phyloP scores from a whole-genome alignment of 2,329 filamentous ascomycete genomes.

The Fusarium phyllophilum region DNA sequence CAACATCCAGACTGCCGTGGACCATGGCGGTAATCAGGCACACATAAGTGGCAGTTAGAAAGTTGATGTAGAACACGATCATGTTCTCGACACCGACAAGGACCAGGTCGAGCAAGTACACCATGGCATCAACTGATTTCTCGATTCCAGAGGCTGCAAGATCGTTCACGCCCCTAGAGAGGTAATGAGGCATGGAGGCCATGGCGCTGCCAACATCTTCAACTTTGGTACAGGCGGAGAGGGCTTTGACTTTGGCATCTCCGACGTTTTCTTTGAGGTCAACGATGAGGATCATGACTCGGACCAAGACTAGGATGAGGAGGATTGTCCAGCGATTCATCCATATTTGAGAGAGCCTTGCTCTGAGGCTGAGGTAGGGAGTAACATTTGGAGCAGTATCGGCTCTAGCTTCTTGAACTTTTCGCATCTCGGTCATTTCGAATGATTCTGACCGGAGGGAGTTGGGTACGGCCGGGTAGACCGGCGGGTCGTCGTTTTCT shows the following conservation, averaged over 20 bases:
- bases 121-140: constrained; percentile 81
- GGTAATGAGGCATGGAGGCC: constrained; percentile 98
- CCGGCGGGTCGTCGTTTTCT: constrained; percentile 42
- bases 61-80: constrained; percentile 90
- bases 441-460: constrained; percentile 52
- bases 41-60: constrained; percentile 88
- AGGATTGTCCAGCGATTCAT: constrained; percentile 97
- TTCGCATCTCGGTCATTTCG: constrained; percentile 48
- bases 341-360: constrained; percentile 94
- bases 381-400: constrained; percentile 77
- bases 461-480: constrained; percentile 52
- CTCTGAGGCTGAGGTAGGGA: constrained; percentile 89
- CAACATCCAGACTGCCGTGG: constrained; percentile 79
- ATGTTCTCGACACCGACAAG: constrained; percentile 87
- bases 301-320: constrained; percentile 83
- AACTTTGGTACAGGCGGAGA: constrained; percentile 89
- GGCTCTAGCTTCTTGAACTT: constrained; percentile 50
- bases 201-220: constrained; percentile 93
- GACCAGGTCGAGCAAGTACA: constrained; percentile 79
- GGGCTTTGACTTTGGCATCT: constrained; percentile 81
- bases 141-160: constrained; percentile 84
- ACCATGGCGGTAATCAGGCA: constrained; percentile 89
- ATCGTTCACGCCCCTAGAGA: constrained; percentile 88
- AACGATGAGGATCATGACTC: constrained; percentile 79
- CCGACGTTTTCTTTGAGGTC: constrained; percentile 78